Conservation (phyloP, 352 stramenopile species). For the Peronosclerospora sorghi region DNA sequence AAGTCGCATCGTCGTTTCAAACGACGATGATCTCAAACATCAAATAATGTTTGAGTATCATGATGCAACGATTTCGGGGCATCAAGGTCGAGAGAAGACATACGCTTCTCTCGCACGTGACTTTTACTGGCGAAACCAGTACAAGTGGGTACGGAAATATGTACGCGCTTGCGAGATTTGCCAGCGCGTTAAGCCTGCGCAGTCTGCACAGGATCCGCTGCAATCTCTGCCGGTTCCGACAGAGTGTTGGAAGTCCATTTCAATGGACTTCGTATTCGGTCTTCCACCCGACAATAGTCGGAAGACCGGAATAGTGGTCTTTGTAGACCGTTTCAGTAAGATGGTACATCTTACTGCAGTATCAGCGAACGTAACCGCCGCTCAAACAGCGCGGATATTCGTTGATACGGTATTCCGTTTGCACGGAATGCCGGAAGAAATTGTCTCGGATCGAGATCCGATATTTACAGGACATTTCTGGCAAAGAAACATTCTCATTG, state of each 20-base stretch:
- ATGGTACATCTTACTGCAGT: not conserved
- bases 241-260: not conserved
- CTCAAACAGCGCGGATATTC: not conserved
- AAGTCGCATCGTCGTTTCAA: no score
- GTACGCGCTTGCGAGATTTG: not conserved
- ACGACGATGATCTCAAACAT: no score
- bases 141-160: constrained; percentile 2
- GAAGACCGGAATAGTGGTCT: not conserved
- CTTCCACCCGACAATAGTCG: not conserved
- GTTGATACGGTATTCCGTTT: no score
- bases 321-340: no score
- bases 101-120: not conserved
- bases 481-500: not conserved
- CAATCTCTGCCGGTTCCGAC: not conserved
- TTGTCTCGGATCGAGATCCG: not conserved
- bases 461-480: not conserved
- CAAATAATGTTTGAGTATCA: no score
- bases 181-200: not conserved
- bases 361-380: not conserved
- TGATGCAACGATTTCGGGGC: no score
- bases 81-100: no score
- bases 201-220: not conserved
- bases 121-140: not conserved
- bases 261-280: not conserved
- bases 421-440: not conserved